phyloP scores from a whole-genome alignment of 352 stramenopile species.

The Pythium brassicae region DNA sequence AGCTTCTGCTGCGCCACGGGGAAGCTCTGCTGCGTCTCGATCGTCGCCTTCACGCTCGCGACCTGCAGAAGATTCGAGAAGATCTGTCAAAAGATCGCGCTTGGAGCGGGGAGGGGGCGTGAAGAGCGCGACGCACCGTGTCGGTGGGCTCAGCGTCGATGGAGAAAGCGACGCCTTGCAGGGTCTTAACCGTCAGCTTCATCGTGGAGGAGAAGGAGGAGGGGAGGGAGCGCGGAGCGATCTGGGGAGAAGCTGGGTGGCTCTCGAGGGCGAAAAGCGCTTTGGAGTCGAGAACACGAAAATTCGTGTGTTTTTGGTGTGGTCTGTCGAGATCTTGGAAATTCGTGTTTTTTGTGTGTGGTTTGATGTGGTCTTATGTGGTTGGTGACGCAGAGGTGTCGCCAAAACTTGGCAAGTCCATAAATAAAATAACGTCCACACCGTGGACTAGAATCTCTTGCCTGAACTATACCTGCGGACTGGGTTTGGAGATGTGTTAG shows the following conservation, averaged over 20 bases:
- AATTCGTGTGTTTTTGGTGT: too few species aligned
- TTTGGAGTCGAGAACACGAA: background rate
- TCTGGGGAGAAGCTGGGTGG: background rate
- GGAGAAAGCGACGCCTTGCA: conserved; percentile 79
- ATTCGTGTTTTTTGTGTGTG: too few species aligned
- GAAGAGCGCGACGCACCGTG: conserved; percentile 30
- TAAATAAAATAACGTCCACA: too few species aligned
- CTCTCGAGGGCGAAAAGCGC: conserved; percentile 8
- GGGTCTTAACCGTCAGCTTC: conserved; percentile 87
- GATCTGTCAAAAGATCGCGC: conserved; percentile 1
- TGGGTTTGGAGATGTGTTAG: too few species aligned
- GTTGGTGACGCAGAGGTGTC: too few species aligned
- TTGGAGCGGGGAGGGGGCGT: background rate
- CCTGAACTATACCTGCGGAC: too few species aligned
- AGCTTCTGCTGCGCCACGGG: conserved; percentile 76
- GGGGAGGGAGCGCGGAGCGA: background rate
- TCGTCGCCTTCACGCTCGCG: conserved; percentile 73
- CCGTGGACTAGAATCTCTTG: too few species aligned
- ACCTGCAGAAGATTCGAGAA: conserved; percentile 39
- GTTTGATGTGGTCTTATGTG: too few species aligned
- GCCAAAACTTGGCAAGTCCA: too few species aligned
- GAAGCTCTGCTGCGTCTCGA: conserved; percentile 69
- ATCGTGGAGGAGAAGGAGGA: conserved; percentile 21
- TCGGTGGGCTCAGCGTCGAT: conserved; percentile 71
- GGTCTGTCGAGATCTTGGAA: too few species aligned